phyloP scores from a whole-genome alignment of 495 filamentous ascomycete species.

The Ramalina intermedia region DNA sequence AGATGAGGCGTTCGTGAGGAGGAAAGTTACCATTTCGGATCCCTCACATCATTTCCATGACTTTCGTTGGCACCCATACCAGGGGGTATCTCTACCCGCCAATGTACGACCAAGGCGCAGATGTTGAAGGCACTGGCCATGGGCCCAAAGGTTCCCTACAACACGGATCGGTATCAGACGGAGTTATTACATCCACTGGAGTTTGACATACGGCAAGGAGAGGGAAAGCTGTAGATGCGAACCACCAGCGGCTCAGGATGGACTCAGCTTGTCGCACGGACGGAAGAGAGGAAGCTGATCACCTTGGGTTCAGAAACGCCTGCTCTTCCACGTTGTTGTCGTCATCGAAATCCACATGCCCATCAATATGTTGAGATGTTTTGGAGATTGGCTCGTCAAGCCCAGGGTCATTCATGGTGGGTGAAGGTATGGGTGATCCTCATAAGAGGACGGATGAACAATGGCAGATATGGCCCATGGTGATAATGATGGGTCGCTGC shows the following conservation, averaged over 20 bases:
- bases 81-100: constrained; percentile 50
- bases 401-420: constrained; percentile 47
- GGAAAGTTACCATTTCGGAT: constrained; percentile 50
- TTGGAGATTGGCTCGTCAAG: constrained; percentile 38
- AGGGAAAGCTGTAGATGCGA: constrained; percentile 68
- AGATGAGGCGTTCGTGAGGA: not conserved
- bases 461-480: no score
- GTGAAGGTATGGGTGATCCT: not conserved
- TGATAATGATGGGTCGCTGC: no score
- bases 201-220: constrained; percentile 42
- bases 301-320: constrained; percentile 42
- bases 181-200: not conserved
- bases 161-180: not conserved
- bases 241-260: constrained; percentile 61
- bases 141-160: constrained; percentile 60
- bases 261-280: constrained; percentile 15
- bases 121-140: constrained; percentile 74
- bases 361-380: constrained; percentile 29
- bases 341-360: constrained; percentile 14
- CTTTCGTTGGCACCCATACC: constrained; percentile 32
- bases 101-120: constrained; percentile 56
- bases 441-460: no score
- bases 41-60: constrained; percentile 38
- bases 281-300: constrained; percentile 1
- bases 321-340: constrained; percentile 22